Percentiles rank a stretch among this genome's conserved stretches.
These are phyloP conservation scores for Neofusicoccum ribis DNA, from an alignment of 2,329 filamentous ascomycete genomes.

Conservation along the genomic window DNA sequence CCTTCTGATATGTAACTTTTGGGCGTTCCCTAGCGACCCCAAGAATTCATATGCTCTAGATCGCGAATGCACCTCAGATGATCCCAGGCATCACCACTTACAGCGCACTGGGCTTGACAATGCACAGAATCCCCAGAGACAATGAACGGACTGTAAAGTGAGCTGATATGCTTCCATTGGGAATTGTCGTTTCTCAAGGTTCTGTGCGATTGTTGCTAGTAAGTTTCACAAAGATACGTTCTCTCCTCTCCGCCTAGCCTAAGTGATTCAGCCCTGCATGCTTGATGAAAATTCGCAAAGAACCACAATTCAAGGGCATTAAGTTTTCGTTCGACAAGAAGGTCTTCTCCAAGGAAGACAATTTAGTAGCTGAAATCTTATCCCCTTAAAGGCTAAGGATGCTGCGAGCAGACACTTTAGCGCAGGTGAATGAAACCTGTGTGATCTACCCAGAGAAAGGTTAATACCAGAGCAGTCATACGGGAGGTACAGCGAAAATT, in stretches of 20 bases:
- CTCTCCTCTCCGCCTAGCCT: neutral
- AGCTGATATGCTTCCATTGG: neutral
- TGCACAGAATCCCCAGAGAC: neutral
- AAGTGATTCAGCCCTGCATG: neutral
- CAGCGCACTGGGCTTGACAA: neutral
- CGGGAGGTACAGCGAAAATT: no score
- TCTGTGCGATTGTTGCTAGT: neutral
- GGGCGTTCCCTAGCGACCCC: neutral
- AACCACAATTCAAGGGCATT: conserved; percentile 19
- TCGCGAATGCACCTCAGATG: neutral
- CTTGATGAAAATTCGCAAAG: conserved; percentile 41
- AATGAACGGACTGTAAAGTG: neutral
- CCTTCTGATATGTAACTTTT: neutral
- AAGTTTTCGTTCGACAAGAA: no score
- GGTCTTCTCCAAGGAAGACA: no score
- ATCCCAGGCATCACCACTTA: no score
- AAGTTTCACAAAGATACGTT: neutral
- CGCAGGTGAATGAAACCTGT: no score
- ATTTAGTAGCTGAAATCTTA: no score
- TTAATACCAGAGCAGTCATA: no score
- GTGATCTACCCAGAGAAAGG: no score
- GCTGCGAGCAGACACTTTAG: no score
- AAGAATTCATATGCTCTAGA: neutral
- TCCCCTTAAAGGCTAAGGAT: no score
- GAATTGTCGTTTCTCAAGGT: neutral